These are phyloP conservation scores for Excoecaria agallocha DNA, from an alignment of 345 rosid genomes.

Conservation along the genomic window DNA sequence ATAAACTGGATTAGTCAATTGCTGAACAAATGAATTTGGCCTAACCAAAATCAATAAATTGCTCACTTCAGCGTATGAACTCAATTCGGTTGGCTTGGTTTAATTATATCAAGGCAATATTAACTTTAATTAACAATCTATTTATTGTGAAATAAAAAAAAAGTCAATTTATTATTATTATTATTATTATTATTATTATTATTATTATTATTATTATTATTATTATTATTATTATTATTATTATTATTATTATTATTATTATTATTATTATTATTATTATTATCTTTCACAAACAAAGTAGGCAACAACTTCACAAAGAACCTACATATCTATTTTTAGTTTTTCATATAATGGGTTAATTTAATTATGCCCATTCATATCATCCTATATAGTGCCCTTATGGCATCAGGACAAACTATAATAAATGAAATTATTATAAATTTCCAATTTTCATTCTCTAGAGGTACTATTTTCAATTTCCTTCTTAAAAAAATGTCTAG, in stretches of 20 bases:
- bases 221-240: no score
- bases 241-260: no score
- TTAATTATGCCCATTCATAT: neutral
- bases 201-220: no score
- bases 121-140: neutral
- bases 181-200: no score
- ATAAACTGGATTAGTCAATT: no score
- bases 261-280: no score
- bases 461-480: neutral
- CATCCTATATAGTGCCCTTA: neutral
- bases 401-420: neutral
- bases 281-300: neutral
- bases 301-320: neutral
- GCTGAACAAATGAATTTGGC: neutral
- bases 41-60: neutral
- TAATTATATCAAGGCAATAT: no score
- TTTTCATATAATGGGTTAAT: neutral
- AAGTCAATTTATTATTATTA: no score
- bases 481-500: no score
- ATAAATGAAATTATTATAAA: neutral
- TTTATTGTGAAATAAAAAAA: no score
- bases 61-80: no score
- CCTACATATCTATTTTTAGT: neutral
- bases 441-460: neutral
- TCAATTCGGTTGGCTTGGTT: no score